phyloP scores from a whole-genome alignment of 2,329 filamentous ascomycete genomes.

The Colletotrichum falcatum region DNA sequence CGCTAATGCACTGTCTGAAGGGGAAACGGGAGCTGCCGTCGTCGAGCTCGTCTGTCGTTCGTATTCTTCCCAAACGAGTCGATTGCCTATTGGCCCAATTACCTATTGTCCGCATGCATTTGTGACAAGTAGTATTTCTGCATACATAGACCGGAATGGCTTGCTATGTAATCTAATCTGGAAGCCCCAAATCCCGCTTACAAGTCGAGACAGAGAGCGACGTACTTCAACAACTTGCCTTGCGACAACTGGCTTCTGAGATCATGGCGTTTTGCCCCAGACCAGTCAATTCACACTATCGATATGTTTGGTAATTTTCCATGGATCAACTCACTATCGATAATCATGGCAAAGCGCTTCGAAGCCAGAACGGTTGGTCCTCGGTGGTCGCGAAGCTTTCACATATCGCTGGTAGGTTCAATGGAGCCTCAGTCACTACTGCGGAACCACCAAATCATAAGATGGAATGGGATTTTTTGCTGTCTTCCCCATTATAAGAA shows the following conservation, averaged over 20 bases:
- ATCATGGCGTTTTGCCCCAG: neutral
- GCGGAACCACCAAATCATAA: neutral
- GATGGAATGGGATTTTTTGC: neutral
- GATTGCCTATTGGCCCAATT: no score
- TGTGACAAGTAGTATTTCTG: neutral
- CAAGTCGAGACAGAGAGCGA: neutral
- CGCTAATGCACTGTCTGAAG: neutral
- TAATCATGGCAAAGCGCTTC: neutral
- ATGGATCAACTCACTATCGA: no score
- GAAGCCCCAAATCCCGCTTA: neutral
- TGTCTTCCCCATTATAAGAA: no score
- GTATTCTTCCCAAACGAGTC: neutral
- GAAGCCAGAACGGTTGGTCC: neutral
- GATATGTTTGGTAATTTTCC: no score
- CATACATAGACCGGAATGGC: neutral
- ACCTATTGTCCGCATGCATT: no score
- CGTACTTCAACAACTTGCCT: neutral
- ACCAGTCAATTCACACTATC: no score
- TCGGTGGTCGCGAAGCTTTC: neutral
- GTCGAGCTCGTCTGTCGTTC: neutral
- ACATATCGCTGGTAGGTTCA: neutral
- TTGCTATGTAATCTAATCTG: neutral
- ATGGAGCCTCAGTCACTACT: neutral
- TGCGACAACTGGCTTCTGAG: neutral
- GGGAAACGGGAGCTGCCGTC: neutral